Base-by-base conservation (phyloP, 352 stramenopile species). In the Blastocystis sp. region DNA sequence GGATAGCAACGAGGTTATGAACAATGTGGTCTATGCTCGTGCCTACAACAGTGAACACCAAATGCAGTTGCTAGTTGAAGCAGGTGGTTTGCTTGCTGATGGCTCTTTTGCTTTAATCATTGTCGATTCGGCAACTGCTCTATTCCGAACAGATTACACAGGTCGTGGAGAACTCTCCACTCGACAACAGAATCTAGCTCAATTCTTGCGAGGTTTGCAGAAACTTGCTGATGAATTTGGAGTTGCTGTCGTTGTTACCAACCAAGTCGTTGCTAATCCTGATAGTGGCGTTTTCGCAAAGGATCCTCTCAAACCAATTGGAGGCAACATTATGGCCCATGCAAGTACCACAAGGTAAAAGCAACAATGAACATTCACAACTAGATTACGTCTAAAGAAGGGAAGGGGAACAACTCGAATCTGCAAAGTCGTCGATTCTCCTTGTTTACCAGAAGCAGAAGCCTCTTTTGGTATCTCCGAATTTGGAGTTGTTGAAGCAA, bases 11-110 rank as follows among this genome's bases (percentile, higher is more conserved):
- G 95, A 94, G 27, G 95, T 98, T 21, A 91, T 99, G 56, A 96
- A 99, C 78, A 99, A 99, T 91, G 95, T 99, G 16, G 95, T 95
- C 4, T 98, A 97, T 87, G 97, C 97, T 24, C 93, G 97, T 67
- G 96, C 96, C 14, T 97, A 99, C 91, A 99, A 99, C 91, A 98
- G 94, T 57, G 96, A 99, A 88, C 96, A 99, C 89, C 97, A 99
- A 90, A 97, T 97, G 93, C 19, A n/a, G 52, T 12, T 74, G 1
- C 63, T 74, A 2, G 14, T 74, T 27, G 32, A 78, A 37, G 67
- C 67, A 46, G 14, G 46, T 21, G 67, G 16, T 37, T 21, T 78
- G 91, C 96, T 85, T 1, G 3, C 46, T 11, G 35, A 88, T 5
- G 56, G 14, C 2, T 24, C 14, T 16, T 93, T 95, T 85, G 93